Evolutionary conservation across 2,329 filamentous ascomycete genomes (phyloP).

Genomic region (Hypoxylon sp.): DNA sequence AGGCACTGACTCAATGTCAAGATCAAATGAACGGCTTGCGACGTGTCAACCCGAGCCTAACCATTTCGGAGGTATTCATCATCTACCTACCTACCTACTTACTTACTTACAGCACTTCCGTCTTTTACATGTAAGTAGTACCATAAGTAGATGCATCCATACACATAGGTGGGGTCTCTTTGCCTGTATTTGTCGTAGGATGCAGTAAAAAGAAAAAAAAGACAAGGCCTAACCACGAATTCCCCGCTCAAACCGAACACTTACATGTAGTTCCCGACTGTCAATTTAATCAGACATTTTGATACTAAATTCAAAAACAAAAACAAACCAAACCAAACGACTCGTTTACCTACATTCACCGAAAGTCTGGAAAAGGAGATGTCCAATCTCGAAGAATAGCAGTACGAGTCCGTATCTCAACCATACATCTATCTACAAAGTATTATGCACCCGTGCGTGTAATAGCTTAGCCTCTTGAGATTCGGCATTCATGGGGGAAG

Average conservation of each 20-base stretch:
- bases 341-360: slow-evolving; percentile 19
- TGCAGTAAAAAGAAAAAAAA: slow-evolving; percentile 7
- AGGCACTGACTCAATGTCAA: slow-evolving; percentile 10
- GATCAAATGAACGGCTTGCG: slow-evolving; percentile 23
- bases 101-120: too few relatives aligned
- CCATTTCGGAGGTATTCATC: slow-evolving; percentile 12
- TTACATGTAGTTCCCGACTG: too few relatives aligned
- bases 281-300: too few relatives aligned
- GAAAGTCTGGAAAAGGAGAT: slow-evolving; percentile 24
- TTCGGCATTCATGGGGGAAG: slow-evolving; percentile 6
- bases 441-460: too few relatives aligned
- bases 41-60: slow-evolving; percentile 26
- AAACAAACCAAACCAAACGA: too few relatives aligned
- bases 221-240: slow-evolving; percentile 14
- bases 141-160: neutral
- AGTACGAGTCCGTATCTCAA: slow-evolving; percentile 8
- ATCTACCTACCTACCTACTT: too few relatives aligned
- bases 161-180: slow-evolving; percentile 17
- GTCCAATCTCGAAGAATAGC: neutral
- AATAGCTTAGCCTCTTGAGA: too few relatives aligned
- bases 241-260: slow-evolving; percentile 30
- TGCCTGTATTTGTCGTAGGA: slow-evolving; percentile 16
- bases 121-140: neutral
- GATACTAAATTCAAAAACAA: too few relatives aligned
- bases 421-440: neutral